Conservation (phyloP, 1,284 basidiomycete genomes). For the Phaffia rhodozyma region DNA sequence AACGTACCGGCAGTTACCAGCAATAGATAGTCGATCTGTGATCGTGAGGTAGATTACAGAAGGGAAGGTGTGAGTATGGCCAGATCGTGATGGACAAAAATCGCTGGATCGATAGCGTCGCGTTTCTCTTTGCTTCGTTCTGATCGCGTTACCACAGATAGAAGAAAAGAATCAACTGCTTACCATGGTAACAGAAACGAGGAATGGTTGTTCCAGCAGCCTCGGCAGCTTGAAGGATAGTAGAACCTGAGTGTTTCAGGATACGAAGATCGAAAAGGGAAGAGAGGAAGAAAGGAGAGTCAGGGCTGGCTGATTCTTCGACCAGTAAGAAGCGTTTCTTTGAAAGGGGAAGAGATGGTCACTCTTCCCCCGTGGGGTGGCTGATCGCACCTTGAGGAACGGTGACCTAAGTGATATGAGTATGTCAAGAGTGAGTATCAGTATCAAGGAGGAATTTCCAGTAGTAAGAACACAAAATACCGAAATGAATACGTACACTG, state of each 20-base stretch:
- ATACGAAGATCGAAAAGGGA: neutral
- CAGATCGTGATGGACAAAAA: slow-evolving; percentile 3
- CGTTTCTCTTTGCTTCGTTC: slow-evolving; percentile 19
- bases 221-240: slow-evolving; percentile 35
- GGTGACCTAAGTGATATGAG: slow-evolving; percentile 51
- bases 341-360: slow-evolving; percentile 20
- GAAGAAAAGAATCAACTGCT: slow-evolving; percentile 37
- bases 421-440: neutral
- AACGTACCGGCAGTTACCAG: slow-evolving; percentile 82
- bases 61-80: neutral
- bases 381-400: slow-evolving; percentile 62
- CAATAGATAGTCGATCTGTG: slow-evolving; percentile 57
- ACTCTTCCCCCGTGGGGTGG: neutral
- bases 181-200: slow-evolving; percentile 87
- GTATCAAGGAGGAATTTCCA: no score
- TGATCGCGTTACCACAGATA: no score
- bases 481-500: neutral
- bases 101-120: slow-evolving; percentile 29
- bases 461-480: neutral
- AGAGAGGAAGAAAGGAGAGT: slow-evolving; percentile 21
- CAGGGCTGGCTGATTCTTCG: slow-evolving; percentile 55
- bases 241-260: slow-evolving; percentile 5
- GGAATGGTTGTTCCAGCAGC: slow-evolving; percentile 67
- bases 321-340: slow-evolving; percentile 4
- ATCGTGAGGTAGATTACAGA: slow-evolving; percentile 9